Percentiles rank a stretch among this genome's conserved stretches.
These are phyloP conservation scores for Boletus rufocinnamomeus DNA, from an alignment of 768 basidiomycete species.

Conservation along the genomic window DNA sequence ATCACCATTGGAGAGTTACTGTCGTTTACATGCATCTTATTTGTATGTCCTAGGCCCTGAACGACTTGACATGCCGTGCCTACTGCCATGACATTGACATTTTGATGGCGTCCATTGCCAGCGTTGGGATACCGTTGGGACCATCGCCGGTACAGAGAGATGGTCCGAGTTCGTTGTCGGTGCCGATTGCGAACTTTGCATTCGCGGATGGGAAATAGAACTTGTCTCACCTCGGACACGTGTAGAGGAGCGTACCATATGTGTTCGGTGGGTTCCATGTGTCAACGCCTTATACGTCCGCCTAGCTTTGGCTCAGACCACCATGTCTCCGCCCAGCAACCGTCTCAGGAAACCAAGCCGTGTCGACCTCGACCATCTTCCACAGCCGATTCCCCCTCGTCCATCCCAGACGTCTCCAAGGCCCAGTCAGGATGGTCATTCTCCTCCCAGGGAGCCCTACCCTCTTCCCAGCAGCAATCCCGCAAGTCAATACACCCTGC, in stretches of 20 bases:
- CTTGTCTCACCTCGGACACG: constrained; percentile 24
- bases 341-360: constrained; percentile 42
- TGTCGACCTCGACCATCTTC: constrained; percentile 38
- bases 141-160: neutral
- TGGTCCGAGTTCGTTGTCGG: neutral
- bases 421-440: constrained; percentile 36
- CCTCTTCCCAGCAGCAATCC: constrained; percentile 79
- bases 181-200: neutral
- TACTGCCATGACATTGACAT: constrained; percentile 17
- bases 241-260: constrained; percentile 22
- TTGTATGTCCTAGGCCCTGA: constrained; percentile 43
- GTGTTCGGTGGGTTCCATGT: constrained; percentile 26
- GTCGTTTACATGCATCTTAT: constrained; percentile 35
- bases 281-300: constrained; percentile 12
- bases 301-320: constrained; percentile 27
- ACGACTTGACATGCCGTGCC: constrained; percentile 36
- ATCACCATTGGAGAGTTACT: constrained; percentile 17
- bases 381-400: constrained; percentile 37
- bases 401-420: constrained; percentile 54
- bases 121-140: neutral
- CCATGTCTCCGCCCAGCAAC: constrained; percentile 44
- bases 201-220: constrained; percentile 8
- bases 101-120: neutral
- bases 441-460: constrained; percentile 52
- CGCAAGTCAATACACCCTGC: constrained; percentile 85